phyloP scores from a whole-genome alignment of 805 yeast genomes.

The Wickerhamiella kurtzmanii region DNA sequence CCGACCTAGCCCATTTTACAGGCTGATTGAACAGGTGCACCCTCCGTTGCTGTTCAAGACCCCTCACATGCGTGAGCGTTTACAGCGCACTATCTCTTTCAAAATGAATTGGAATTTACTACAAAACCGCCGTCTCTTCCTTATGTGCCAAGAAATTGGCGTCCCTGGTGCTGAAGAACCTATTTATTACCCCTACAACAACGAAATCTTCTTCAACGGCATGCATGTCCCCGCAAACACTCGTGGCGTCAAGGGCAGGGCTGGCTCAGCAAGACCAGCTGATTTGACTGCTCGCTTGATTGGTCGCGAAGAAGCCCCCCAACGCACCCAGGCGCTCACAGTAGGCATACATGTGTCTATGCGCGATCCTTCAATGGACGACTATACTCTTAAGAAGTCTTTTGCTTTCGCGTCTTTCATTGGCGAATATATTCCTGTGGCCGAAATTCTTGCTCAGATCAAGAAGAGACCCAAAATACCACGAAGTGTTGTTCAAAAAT shows the following conservation, averaged over 20 bases:
- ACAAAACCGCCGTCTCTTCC: conserved; percentile 30
- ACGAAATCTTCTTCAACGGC: conserved; percentile 53
- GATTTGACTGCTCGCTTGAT: conserved; percentile 47
- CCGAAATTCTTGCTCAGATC: conserved; percentile 31
- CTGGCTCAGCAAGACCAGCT: conserved; percentile 74
- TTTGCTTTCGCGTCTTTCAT: conserved; percentile 41
- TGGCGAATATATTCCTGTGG: conserved; percentile 37
- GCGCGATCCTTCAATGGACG: conserved; percentile 47
- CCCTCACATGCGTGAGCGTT: conserved; percentile 8
- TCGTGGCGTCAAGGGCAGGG: conserved; percentile 61
- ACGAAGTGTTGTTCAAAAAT: conserved; percentile 35
- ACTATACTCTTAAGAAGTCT: conserved; percentile 24
- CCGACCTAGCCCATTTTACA: conserved; percentile 21
- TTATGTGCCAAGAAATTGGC: conserved; percentile 35
- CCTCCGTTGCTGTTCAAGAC: conserved; percentile 15
- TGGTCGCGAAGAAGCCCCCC: conserved; percentile 1
- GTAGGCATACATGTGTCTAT: conserved; percentile 31
- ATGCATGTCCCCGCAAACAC: conserved; percentile 38
- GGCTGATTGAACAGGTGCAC: conserved; percentile 9
- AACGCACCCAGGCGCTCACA: conserved; percentile 5
- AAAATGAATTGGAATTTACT: conserved; percentile 33
- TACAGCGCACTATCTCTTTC: conserved; percentile 24
- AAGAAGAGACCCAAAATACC: conserved; percentile 39
- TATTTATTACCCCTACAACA: conserved; percentile 57
- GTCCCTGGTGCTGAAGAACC: conserved; percentile 11